phyloP scores from a whole-genome alignment of 139 green algal genomes.

The Coelastrella sp. region DNA sequence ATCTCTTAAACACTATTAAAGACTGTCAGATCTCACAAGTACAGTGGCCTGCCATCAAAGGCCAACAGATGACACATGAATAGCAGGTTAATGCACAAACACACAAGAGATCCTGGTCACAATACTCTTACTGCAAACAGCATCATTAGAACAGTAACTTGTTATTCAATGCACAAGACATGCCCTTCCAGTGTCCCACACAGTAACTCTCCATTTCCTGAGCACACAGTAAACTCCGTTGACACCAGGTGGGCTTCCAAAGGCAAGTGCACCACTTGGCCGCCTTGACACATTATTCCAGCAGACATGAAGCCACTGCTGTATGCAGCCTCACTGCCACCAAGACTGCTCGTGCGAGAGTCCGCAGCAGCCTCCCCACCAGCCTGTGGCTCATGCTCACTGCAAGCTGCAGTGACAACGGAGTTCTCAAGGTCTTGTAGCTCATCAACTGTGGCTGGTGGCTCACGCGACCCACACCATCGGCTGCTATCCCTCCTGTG shows the following conservation, averaged over 20 bases:
- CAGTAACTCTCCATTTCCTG: background rate
- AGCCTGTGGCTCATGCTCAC: too few species aligned
- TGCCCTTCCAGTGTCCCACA: background rate
- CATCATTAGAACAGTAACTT: too few species aligned
- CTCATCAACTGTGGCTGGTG: background rate
- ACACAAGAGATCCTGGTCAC: too few species aligned
- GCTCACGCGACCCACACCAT: background rate
- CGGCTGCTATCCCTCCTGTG: background rate
- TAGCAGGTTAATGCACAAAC: too few species aligned
- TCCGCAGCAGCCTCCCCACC: too few species aligned
- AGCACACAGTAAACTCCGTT: background rate
- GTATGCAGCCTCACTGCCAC: background rate
- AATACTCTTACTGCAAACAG: too few species aligned
- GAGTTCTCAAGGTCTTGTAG: too few species aligned
- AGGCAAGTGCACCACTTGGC: constrained; percentile 15
- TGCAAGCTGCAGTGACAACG: background rate
- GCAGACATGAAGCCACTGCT: background rate
- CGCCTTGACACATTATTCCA: background rate
- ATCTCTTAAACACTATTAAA: too few species aligned
- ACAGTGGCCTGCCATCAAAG: too few species aligned
- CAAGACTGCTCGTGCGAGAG: background rate
- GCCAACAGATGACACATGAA: too few species aligned
- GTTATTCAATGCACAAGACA: background rate
- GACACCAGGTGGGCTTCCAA: background rate
- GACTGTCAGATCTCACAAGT: too few species aligned